phyloP scores from a whole-genome alignment of 495 filamentous ascomycete genomes.

The Aspergillus conjunctus region DNA sequence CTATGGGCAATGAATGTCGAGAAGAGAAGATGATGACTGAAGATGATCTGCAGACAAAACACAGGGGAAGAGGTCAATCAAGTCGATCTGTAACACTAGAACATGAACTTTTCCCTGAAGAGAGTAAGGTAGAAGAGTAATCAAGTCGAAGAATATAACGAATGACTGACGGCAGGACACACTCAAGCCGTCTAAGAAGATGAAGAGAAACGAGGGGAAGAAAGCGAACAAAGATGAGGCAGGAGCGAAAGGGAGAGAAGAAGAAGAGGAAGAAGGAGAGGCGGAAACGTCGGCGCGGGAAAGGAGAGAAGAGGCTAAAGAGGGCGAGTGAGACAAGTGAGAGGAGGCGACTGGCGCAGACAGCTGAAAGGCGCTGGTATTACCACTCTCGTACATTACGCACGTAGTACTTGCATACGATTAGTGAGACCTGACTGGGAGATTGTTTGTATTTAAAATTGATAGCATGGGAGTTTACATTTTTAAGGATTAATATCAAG shows the following conservation, averaged over 20 bases:
- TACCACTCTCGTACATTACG: neutral
- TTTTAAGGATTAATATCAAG: neutral
- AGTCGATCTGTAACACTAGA: conserved; percentile 4
- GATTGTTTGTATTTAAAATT: neutral
- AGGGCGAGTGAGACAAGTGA: neutral
- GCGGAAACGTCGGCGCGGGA: conserved; percentile 5
- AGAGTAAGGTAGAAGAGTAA: conserved; percentile 11
- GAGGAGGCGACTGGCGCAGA: neutral
- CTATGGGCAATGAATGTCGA: conserved; percentile 15
- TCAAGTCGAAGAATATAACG: conserved; percentile 19
- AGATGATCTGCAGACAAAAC: conserved; percentile 23
- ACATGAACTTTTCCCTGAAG: conserved; percentile 11
- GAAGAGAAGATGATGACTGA: neutral
- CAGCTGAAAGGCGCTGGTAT: conserved; percentile 2
- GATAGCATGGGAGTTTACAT: too few species aligned
- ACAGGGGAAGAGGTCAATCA: conserved; percentile 11
- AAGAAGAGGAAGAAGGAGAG: conserved; percentile 20
- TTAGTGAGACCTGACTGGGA: neutral
- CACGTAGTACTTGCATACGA: too few species aligned
- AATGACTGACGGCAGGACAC: conserved; percentile 30
- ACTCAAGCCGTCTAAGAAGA: conserved; percentile 22
- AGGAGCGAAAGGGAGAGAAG: conserved; percentile 25
- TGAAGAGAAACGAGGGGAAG: conserved; percentile 13
- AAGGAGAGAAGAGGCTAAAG: conserved; percentile 4
- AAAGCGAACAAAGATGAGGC: conserved; percentile 19